Base-by-base conservation (phyloP, 1,284 basidiomycete species). In the Sporisorium graminicola region DNA sequence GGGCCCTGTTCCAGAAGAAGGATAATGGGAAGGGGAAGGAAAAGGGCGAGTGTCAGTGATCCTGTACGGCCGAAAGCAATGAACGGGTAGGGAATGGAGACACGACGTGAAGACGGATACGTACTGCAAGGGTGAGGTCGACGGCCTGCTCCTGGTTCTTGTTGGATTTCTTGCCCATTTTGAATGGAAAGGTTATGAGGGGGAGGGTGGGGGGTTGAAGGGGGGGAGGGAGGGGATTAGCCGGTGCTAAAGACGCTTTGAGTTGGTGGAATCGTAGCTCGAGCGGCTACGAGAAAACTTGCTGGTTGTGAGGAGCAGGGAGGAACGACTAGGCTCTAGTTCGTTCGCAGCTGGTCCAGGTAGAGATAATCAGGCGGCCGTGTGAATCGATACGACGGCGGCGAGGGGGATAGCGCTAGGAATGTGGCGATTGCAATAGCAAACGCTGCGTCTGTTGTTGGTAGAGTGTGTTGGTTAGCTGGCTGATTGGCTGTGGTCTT, bases 151-250 rank as follows among this genome's bases (percentile, higher is more conserved):
- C 69, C 59, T 76, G 66, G 63, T 74, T 65, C 61, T 79, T 76
- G 58, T 77, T 74, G 42, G 77, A 64, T 59, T 79, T 77, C 71
- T 79, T 79, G 60, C 77, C 77, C 77, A 79, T 79, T 54, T 74
- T 77, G 67, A 43, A 50, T 33, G 51, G 26, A 31, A 37, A 37
- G 26, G 26, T 24, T 66, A 57, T 69, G 66, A 53, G 40, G 40
- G 54, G 49, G 57, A 42, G 9, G 46, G 3, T 29, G 16, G 44
- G 62, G 54, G 60, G 33, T 7, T 44, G 42, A 37, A 37, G 31
- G 44, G 43, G 51, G 58, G 43, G 49, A 8, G 47, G 46, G 42
- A 20, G 47, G 60, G 54, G 50, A 31, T 18, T 65, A 63, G 69
- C 63, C 69, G 58, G 26, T 44, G 63, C 69, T 65, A 58, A 53